A percentile compares a stretch with the other conserved stretches of the same genome.
These are phyloP conservation scores for Chytridium lagenaria DNA, from an alignment of 371 early-diverging fungal genomes.

Conservation along the genomic window DNA sequence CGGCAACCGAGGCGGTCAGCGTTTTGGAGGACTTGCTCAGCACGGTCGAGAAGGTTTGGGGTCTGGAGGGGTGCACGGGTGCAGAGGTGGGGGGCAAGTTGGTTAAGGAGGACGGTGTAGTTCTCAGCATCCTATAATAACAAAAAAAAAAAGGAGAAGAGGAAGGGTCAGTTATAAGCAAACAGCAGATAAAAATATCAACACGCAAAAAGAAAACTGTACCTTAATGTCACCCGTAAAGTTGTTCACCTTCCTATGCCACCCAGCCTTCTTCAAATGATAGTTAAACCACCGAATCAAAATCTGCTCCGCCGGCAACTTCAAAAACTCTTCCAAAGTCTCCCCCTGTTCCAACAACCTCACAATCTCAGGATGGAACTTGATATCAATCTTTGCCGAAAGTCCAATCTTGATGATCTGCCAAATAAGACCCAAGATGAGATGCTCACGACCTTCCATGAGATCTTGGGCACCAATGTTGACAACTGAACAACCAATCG, in stretches of 20 bases:
- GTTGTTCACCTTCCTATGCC: constrained; percentile 85
- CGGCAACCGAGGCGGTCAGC: constrained; percentile 94
- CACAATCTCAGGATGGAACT: constrained; percentile 95
- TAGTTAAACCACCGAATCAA: constrained; percentile 97
- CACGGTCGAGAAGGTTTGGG: constrained; percentile 77
- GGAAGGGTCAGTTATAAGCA: too few species aligned
- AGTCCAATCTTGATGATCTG: constrained; percentile 97
- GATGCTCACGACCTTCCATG: constrained; percentile 91
- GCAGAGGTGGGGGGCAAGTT: constrained; percentile 84
- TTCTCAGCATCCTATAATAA: constrained; percentile 95
- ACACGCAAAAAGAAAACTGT: too few species aligned
- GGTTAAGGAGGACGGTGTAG: constrained; percentile 91
- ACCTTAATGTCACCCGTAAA: constrained; percentile 91
- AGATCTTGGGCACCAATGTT: constrained; percentile 96
- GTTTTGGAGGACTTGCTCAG: constrained; percentile 84
- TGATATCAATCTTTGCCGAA: constrained; percentile 92
- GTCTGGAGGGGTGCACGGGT: constrained; percentile 79
- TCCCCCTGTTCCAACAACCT: constrained; percentile 91
- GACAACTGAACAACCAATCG: constrained; percentile 94
- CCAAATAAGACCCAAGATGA: constrained; percentile 96
- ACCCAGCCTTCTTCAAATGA: constrained; percentile 92
- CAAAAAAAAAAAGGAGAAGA: too few species aligned
- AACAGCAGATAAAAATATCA: too few species aligned
- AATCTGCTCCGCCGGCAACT: constrained; percentile 93
- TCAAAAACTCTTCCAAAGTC: constrained; percentile 85